phyloP scores from a whole-genome alignment of 371 early-diverging fungal genomes.

The Mortierella sp. region DNA sequence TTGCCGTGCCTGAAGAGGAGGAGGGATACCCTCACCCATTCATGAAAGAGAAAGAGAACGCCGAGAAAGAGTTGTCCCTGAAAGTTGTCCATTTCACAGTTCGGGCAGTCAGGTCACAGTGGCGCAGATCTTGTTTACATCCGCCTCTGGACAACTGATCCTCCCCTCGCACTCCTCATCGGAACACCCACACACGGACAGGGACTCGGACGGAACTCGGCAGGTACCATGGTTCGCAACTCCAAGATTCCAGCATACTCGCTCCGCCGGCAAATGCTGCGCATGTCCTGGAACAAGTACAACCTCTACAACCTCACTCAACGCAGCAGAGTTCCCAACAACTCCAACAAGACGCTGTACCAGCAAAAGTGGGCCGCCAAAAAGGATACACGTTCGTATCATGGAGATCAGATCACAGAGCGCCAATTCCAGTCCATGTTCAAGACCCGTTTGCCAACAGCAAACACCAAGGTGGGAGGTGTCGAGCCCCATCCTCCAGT shows the following conservation, averaged over 20 bases:
- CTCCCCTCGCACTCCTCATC: no score
- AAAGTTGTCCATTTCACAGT: no score
- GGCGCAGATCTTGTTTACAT: no score
- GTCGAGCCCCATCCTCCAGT: conserved; percentile 77
- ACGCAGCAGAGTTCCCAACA: conserved; percentile 65
- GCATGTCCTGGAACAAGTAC: conserved; percentile 94
- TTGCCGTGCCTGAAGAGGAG: no score
- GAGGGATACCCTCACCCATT: no score
- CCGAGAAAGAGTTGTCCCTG: no score
- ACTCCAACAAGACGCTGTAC: conserved; percentile 82
- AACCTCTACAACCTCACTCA: conserved; percentile 89
- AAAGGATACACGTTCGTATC: conserved; percentile 93
- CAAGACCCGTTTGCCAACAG: conserved; percentile 76
- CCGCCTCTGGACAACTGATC: no score
- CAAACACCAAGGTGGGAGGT: conserved; percentile 63
- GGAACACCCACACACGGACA: no score
- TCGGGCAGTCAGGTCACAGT: no score
- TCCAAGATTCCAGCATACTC: conserved; percentile 64
- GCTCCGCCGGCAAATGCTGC: conserved; percentile 77
- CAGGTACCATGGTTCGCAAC: conserved; percentile 41
- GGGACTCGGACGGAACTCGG: no score
- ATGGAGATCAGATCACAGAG: conserved; percentile 90
- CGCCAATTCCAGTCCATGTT: conserved; percentile 82
- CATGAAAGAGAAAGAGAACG: no score
- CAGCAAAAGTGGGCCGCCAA: conserved; percentile 96